A percentile compares a stretch with the other conserved stretches of the same genome.
Conservation (phyloP, 192 early-diverging fungal genomes). For the Coemansia sp. region DNA sequence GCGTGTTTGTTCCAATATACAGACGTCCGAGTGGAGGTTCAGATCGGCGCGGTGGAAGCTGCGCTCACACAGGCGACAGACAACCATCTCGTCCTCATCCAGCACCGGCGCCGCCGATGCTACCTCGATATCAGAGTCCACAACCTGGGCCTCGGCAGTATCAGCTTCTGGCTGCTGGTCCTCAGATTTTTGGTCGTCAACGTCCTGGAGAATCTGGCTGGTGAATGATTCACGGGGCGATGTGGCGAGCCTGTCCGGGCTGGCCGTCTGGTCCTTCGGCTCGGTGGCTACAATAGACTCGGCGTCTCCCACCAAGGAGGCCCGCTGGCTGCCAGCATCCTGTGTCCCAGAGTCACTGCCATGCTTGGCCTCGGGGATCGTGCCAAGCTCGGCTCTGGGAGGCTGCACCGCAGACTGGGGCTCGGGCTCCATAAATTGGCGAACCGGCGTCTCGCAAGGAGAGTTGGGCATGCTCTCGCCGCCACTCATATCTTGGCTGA, state of each 20-base stretch:
- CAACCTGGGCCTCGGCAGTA: not conserved
- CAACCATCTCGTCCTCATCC: constrained; percentile 46
- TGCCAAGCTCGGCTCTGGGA: not conserved
- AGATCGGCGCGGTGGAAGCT: constrained; percentile 60
- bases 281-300: not conserved
- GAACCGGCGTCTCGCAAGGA: constrained; percentile 18
- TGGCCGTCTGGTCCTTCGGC: not conserved
- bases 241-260: not conserved
- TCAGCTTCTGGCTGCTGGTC: not conserved
- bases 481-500: constrained; percentile 26
- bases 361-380: constrained; percentile 20
- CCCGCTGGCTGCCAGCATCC: not conserved
- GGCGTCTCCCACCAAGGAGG: not conserved
- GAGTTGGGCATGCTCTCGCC: constrained; percentile 37
- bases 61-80: constrained; percentile 89
- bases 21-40: constrained; percentile 76
- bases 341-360: constrained; percentile 1
- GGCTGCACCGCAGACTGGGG: not conserved
- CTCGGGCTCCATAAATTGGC: constrained; percentile 9
- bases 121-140: not conserved
- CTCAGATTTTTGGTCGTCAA: not conserved
- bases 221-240: constrained; percentile 2
- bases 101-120: no score
- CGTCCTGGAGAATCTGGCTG: constrained; percentile 2
- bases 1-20: constrained; percentile 68